Percentiles rank a stretch among this genome's conserved stretches.
These are phyloP conservation scores for Verticillium nubilum DNA, from an alignment of 2,329 filamentous ascomycete genomes.

Conservation along the genomic window DNA sequence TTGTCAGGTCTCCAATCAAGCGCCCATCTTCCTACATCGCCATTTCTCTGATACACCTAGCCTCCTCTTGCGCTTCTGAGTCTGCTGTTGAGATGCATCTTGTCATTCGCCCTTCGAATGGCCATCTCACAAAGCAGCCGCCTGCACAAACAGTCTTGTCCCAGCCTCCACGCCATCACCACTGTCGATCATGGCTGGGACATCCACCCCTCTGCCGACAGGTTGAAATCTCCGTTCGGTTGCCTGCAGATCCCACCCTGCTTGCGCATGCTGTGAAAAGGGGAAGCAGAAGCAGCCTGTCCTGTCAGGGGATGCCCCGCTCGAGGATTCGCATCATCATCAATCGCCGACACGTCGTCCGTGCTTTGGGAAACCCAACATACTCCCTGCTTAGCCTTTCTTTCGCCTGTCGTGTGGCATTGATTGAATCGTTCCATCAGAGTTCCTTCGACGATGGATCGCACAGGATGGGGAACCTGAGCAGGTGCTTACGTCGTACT, in stretches of 20 bases:
- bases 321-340: not conserved
- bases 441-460: not conserved
- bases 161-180: not conserved
- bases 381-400: not conserved
- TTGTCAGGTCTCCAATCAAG: not conserved
- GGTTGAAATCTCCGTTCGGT: not conserved
- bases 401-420: not conserved
- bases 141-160: not conserved
- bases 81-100: not conserved
- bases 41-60: not conserved
- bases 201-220: not conserved
- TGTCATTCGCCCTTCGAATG: not conserved
- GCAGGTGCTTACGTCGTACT: not conserved
- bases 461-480: not conserved
- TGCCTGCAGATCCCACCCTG: not conserved
- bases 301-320: not conserved
- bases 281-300: not conserved
- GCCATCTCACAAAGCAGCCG: not conserved
- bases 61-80: no score
- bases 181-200: not conserved
- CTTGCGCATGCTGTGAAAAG: not conserved
- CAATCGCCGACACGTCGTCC: not conserved
- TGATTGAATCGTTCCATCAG: not conserved
- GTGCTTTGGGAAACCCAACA: not conserved
- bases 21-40: not conserved